A percentile compares a stretch with the other conserved stretches of the same genome.
Evolutionary conservation across 2,329 filamentous ascomycete species (phyloP).

Genomic region (Claviceps sp.): DNA sequence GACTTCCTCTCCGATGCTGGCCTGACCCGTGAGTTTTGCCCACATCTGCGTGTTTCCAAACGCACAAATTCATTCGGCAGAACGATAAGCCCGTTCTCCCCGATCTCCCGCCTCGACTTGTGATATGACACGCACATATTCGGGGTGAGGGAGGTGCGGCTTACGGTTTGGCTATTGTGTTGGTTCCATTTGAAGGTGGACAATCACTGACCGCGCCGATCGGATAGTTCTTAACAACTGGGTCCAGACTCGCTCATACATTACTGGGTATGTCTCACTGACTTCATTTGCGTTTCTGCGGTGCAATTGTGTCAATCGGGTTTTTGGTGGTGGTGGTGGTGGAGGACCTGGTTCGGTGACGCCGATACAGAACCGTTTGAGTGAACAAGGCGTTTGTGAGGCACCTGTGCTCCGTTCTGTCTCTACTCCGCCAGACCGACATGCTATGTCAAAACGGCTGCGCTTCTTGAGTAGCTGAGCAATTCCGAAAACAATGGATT

Average conservation of each 20-base stretch:
- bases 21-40: constrained; percentile 21
- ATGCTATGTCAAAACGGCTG: too few species aligned
- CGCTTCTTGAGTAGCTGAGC: neutral
- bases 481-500: neutral
- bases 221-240: constrained; percentile 51
- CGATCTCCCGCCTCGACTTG: too few species aligned
- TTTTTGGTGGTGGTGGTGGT: too few species aligned
- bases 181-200: neutral
- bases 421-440: neutral
- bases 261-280: constrained; percentile 53
- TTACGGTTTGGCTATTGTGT: neutral
- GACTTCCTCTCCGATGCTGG: constrained; percentile 51
- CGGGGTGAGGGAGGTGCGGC: too few species aligned
- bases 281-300: neutral
- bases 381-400: neutral
- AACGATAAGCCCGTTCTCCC: too few species aligned
- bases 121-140: too few species aligned
- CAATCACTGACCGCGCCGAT: constrained; percentile 3
- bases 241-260: constrained; percentile 61
- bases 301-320: too few species aligned
- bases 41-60: neutral
- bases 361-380: neutral
- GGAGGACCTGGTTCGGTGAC: neutral
- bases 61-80: neutral
- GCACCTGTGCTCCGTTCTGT: neutral